These are phyloP conservation scores for Amanita thiersii DNA, from an alignment of 768 basidiomycete genomes.

Conservation along the genomic window DNA sequence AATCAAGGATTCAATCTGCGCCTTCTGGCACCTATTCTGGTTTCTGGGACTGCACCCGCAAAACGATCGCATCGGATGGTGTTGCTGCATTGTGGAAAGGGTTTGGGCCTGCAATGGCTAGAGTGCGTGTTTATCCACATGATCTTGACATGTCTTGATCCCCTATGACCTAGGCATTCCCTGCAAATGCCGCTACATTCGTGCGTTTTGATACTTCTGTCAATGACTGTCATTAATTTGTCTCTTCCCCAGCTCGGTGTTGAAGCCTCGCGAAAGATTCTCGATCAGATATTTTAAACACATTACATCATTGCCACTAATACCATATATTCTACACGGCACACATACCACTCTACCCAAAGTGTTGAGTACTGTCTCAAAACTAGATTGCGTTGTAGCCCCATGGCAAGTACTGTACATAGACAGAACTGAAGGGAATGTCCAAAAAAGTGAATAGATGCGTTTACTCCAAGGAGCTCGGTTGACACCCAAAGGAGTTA, in stretches of 20 bases:
- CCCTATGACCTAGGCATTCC: constrained; percentile 68
- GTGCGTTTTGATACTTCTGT: constrained; percentile 37
- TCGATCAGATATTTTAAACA: constrained; percentile 57
- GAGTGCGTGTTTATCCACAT: constrained; percentile 38
- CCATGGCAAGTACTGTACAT: too few species aligned
- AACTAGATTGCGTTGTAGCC: too few species aligned
- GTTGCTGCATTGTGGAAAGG: constrained; percentile 90
- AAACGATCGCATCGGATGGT: constrained; percentile 88
- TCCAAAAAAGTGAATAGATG: too few species aligned
- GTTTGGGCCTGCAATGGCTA: constrained; percentile 93
- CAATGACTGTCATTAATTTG: constrained; percentile 1
- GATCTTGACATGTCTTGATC: not conserved
- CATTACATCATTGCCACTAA: not conserved
- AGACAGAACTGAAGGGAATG: too few species aligned
- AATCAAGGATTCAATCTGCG: constrained; percentile 93
- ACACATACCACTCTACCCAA: too few species aligned
- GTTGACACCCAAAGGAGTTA: not conserved
- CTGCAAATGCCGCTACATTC: constrained; percentile 93
- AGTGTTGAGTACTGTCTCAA: too few species aligned
- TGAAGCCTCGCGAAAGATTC: constrained; percentile 76
- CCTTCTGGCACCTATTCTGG: constrained; percentile 97
- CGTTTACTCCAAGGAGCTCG: too few species aligned
- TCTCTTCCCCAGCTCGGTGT: constrained; percentile 66
- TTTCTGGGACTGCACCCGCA: constrained; percentile 84
- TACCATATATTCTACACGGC: constrained; percentile 9